Conservation (phyloP, 2,329 filamentous ascomycete species). For the Colletotrichum salicis region DNA sequence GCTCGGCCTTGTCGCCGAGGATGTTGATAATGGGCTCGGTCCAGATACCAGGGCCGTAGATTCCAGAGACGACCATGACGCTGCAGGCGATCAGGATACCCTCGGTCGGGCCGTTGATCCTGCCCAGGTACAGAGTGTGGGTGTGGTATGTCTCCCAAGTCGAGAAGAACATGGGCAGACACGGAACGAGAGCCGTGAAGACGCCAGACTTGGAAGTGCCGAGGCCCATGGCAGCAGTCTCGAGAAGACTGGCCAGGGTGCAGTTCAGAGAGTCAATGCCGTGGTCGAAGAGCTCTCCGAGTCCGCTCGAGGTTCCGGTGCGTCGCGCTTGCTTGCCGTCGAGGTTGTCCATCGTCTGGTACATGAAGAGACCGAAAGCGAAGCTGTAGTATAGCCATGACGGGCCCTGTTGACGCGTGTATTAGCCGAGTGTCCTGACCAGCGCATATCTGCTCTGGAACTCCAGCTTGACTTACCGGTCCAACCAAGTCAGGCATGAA, state of each 20-base stretch:
- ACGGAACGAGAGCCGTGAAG: constrained; percentile 91
- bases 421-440: constrained; percentile 25
- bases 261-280: constrained; percentile 99
- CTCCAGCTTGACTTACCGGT: constrained; percentile 69
- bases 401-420: constrained; percentile 68
- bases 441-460: constrained; percentile 14
- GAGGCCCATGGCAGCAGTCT: constrained; percentile 92
- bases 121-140: constrained; percentile 94
- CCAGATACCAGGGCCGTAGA: constrained; percentile 91
- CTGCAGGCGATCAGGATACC: constrained; percentile 87
- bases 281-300: constrained; percentile 98
- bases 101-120: constrained; percentile 97
- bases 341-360: constrained; percentile 98
- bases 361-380: constrained; percentile 96
- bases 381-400: constrained; percentile 97
- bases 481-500: constrained; percentile 91
- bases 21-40: constrained; percentile 77
- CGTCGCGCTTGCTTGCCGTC: constrained; percentile 97
- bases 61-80: constrained; percentile 88
- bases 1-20: constrained; percentile 67
- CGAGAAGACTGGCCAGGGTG: constrained; percentile 88
- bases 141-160: constrained; percentile 99
- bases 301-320: constrained; percentile 92
- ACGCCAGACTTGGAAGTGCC: constrained; percentile 86
- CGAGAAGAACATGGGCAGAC: constrained; percentile 98